Base-by-base conservation (phyloP, 805 yeast species). In the Yamadazyma nakazawae region DNA sequence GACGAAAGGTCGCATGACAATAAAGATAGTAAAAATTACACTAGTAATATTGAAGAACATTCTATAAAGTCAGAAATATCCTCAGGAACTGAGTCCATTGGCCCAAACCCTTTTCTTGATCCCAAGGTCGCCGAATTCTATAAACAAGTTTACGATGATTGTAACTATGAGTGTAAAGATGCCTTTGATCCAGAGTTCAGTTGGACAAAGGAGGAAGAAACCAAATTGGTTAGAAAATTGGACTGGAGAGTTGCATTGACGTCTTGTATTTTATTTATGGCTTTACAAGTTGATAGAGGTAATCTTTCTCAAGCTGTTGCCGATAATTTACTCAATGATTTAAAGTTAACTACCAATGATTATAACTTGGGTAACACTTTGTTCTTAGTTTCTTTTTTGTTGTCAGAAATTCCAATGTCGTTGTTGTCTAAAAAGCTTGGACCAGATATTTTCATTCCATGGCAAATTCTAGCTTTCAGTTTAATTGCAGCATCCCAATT, bases 351-450 rank as follows among this genome's bases (percentile, higher is more conserved):
- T 38, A 65, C 70, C 14, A 55, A 63, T 39, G 74, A 74, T 52
- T 73, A 66, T 56, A 71, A 72, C 46, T 56, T 66, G 18, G 72
- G 73, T 28, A 64, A 70, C 46, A 67, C 75, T 5, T 61, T 73
- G 31, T 65, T 73, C 35, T 66, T 71, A 49, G 65, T 71, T 18
- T 60, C 73, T 10, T 74, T 74, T 49, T 62, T 72, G 45, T 47
- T 64, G 12, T 72, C 70, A 42, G 79, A 77, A 51, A 64, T 72
- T 5, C 88, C 88, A 0, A 80, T 85, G 12, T 85, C 82, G 55
- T 65, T 83, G 54, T 63, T 82, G 19, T 77, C 84, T 17, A 82
- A 83, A 60, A 72, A 69, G 48, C 38, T 82, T 24, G 89, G 88
- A 6, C 78, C 84, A 10, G 86, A 81, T 55, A 52, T 68, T 14